Evolutionary conservation across 139 green algal species (phyloP).

Genomic region (Chlamydomonas sphaeroides): DNA sequence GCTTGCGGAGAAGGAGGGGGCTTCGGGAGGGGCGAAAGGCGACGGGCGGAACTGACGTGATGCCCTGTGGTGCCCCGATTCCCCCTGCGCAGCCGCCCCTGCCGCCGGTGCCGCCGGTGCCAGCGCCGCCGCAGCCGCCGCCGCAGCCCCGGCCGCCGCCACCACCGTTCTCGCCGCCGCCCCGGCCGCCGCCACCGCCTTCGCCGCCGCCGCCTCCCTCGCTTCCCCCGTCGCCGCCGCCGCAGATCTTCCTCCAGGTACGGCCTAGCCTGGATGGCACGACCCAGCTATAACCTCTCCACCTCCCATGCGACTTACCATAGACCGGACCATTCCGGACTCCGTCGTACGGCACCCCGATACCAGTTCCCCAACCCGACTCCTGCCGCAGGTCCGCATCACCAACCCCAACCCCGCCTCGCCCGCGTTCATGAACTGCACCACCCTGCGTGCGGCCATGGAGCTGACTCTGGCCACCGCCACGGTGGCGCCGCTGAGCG

Average conservation of each 20-base stretch:
- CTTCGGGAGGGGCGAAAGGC: too few relatives aligned
- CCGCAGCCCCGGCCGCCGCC: not conserved
- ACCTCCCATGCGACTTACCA: too few relatives aligned
- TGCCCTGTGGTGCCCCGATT: not conserved
- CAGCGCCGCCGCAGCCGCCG: not conserved
- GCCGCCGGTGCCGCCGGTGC: not conserved
- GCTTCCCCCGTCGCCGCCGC: not conserved
- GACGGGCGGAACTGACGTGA: too few relatives aligned
- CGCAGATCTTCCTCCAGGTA: slow-evolving; percentile 13
- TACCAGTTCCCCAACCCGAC: too few relatives aligned
- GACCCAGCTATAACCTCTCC: too few relatives aligned
- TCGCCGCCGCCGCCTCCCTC: not conserved
- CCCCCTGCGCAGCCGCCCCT: not conserved
- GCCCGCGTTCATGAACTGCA: slow-evolving; percentile 39
- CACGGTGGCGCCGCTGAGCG: not conserved
- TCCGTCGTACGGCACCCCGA: too few relatives aligned
- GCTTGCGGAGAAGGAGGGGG: too few relatives aligned
- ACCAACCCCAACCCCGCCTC: not conserved
- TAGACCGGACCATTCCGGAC: too few relatives aligned
- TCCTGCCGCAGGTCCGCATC: not conserved
- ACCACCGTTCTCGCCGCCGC: not conserved
- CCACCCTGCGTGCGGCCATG: not conserved
- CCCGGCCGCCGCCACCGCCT: not conserved
- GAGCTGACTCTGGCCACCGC: not conserved
- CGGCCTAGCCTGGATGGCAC: too few relatives aligned